Conservation (phyloP, 2,329 filamentous ascomycete genomes). For the Tolypocladium tundrense region DNA sequence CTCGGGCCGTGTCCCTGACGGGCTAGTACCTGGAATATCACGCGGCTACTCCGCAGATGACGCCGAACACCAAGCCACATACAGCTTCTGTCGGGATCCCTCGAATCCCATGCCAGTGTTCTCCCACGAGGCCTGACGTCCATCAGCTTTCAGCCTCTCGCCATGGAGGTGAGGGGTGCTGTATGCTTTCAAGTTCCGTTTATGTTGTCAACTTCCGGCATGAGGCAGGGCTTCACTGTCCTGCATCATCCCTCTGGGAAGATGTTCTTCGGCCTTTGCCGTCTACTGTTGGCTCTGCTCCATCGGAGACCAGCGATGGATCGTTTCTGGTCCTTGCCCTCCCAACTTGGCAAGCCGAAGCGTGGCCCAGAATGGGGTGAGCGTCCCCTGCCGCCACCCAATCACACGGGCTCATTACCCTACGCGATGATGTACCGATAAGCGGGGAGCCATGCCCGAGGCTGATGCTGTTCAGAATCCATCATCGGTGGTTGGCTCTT, state of each 20-base stretch:
- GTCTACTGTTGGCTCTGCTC: neutral
- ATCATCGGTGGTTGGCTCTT: neutral
- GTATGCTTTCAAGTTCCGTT: neutral
- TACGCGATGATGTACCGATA: neutral
- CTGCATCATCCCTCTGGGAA: too few species aligned
- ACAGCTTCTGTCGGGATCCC: neutral
- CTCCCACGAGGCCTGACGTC: neutral
- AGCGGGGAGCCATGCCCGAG: neutral
- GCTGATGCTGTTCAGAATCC: neutral
- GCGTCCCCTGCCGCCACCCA: neutral
- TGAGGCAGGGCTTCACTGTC: too few species aligned
- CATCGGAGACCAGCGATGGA: neutral
- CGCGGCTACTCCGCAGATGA: neutral
- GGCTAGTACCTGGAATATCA: neutral
- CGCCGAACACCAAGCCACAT: neutral
- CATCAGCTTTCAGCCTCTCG: neutral
- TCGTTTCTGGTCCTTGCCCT: neutral
- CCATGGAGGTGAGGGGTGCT: neutral
- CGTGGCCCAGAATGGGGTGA: neutral
- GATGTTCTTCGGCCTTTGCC: too few species aligned
- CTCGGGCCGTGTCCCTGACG: neutral
- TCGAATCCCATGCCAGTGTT: too few species aligned
- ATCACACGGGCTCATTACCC: neutral
- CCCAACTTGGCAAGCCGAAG: slow-evolving; percentile 1
- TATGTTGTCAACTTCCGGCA: neutral